Base-by-base conservation (phyloP, 306 rosid species). In the Quercus glauca region DNA sequence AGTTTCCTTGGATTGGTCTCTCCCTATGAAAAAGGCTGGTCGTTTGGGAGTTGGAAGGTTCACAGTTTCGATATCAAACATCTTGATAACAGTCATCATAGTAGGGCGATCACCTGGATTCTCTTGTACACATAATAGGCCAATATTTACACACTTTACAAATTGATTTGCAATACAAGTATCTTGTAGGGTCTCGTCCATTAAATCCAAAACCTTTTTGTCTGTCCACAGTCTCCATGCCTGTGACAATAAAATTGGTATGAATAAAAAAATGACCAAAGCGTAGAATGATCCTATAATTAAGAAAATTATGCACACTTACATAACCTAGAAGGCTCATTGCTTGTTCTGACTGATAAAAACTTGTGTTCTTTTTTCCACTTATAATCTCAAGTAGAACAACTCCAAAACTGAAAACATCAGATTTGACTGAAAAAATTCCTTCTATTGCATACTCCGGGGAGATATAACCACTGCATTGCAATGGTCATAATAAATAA, bases 331-430 rank as follows among this genome's bases (percentile, higher is more conserved):
- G 43, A 64, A 91, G 95, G 71, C 83, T 90, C 53, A 87, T 58
- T 25, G 80, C 75, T 70, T 73, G 73, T 9, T 83, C 58, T 7
- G 78, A 83, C 6, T 85, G 74, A 52, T 69, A 86, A 41, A 88
- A 85, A 60, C 90, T 81, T 0, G 92, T 82, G 69, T 87, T 87
- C 85, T 55, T 80, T 78, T 78, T 90, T 7, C 91, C 91, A 1
- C 91, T 83, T 1, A 90, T 57, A 69, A 90, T 83, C 80, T 88
- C 91, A 14, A 90, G 75, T 1, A 90, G 33, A 5, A 91, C 86
- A 15, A 90, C 89, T 1, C 94, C 92, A 23, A 88, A 90, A 69
- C 94, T 88, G 73, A 83, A 90, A 6, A 86, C 88, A 18, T 88
- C 92, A 0, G 89, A 86, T 69, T 90, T 90, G 18, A 77, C 69